phyloP scores from a whole-genome alignment of 208 protist species.

The Crithidia fasciculata region DNA sequence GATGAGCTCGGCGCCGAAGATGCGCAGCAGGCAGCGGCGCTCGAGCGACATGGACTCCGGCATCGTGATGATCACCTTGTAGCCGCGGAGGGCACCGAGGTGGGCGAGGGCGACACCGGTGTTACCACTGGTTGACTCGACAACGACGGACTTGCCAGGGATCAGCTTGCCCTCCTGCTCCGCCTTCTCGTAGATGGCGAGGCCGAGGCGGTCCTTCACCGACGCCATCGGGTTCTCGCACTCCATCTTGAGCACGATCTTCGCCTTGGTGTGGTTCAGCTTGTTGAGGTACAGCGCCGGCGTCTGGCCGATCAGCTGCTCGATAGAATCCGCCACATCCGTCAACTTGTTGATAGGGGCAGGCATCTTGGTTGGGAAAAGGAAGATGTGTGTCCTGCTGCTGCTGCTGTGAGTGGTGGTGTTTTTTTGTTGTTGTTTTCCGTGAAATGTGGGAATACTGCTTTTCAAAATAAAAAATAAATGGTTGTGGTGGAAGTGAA shows the following conservation, averaged over 20 bases:
- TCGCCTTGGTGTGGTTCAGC: constrained; percentile 77
- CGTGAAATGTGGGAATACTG: neutral
- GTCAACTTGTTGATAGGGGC: constrained; percentile 57
- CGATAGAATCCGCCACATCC: constrained; percentile 69
- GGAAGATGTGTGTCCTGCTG: neutral
- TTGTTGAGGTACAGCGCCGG: constrained; percentile 90
- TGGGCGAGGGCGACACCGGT: constrained; percentile 89
- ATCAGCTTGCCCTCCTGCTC: constrained; percentile 82
- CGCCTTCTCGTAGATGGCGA: constrained; percentile 83
- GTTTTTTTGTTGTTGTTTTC: neutral
- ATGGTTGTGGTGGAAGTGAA: neutral
- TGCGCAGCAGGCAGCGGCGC: constrained; percentile 78
- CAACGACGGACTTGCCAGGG: constrained; percentile 82
- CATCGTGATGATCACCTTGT: constrained; percentile 92
- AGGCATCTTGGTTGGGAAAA: constrained; percentile 9
- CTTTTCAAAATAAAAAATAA: neutral
- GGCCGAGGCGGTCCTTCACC: constrained; percentile 88
- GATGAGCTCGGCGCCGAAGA: constrained; percentile 90
- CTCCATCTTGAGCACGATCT: constrained; percentile 88
- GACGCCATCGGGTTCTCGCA: constrained; percentile 85
- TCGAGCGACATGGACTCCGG: constrained; percentile 92
- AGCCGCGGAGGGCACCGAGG: constrained; percentile 80
- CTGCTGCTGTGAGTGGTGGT: too few relatives aligned
- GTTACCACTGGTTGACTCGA: constrained; percentile 92
- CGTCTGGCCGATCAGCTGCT: constrained; percentile 88